Conservation (phyloP, 805 yeast genomes). For the Candida alai region DNA sequence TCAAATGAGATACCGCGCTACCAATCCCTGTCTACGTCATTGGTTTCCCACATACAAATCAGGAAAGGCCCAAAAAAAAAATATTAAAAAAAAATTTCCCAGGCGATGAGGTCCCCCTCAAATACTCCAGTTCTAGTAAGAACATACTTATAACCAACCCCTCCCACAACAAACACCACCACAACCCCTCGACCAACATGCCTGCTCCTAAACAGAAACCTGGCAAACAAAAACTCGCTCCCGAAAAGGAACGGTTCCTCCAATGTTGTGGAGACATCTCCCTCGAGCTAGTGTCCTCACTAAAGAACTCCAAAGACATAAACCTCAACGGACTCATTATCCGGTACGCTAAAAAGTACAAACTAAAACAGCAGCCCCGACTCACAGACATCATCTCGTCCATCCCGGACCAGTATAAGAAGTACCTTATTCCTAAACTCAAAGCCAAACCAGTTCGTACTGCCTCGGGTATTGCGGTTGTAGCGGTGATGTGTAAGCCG, state of each 20-base stretch:
- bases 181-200: constrained; percentile 17
- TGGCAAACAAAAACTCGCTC: constrained; percentile 65
- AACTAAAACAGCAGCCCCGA: constrained; percentile 87
- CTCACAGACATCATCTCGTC: constrained; percentile 92
- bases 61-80: too few relatives aligned
- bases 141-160: background rate
- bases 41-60: too few relatives aligned
- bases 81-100: constrained; percentile 1
- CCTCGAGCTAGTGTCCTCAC: constrained; percentile 73
- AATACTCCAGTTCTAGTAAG: too few relatives aligned
- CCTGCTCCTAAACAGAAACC: constrained; percentile 26
- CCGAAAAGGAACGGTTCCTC: constrained; percentile 89
- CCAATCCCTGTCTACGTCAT: too few relatives aligned
- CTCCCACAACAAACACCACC: background rate
- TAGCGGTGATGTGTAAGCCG: constrained; percentile 99
- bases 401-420: constrained; percentile 93
- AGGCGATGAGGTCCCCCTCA: constrained; percentile 5
- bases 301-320: constrained; percentile 70
- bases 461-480: constrained; percentile 98
- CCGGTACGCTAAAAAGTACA: constrained; percentile 83
- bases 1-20: too few relatives aligned
- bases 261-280: constrained; percentile 93
- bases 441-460: constrained; percentile 99
- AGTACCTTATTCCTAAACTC: constrained; percentile 83
- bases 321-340: constrained; percentile 88